Conservation (phyloP, 495 filamentous ascomycete species). For the Penicillium psychrofluorescens region DNA sequence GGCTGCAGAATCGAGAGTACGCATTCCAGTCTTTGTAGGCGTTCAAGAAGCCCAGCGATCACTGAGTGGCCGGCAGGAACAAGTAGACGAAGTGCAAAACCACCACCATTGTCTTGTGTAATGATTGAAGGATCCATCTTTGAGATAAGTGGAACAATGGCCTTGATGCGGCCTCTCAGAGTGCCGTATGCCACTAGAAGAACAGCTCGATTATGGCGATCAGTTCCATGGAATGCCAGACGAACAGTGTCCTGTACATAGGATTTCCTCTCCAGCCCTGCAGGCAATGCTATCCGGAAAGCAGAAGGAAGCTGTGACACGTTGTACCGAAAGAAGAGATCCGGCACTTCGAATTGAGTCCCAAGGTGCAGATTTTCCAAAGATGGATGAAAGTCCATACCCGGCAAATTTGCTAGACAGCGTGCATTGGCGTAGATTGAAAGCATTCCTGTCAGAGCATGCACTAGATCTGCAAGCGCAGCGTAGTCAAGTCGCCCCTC, state of each 20-base stretch:
- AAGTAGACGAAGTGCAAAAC: slow-evolving; percentile 36
- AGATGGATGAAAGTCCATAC: slow-evolving; percentile 24
- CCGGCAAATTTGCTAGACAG: slow-evolving; percentile 27
- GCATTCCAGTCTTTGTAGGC: slow-evolving; percentile 34
- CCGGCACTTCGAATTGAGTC: slow-evolving; percentile 24
- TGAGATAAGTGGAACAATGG: slow-evolving; percentile 18
- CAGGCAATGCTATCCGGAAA: slow-evolving; percentile 24
- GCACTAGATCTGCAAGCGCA: slow-evolving; percentile 28
- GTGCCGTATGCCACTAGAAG: slow-evolving; percentile 36
- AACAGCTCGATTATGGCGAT: slow-evolving; percentile 21
- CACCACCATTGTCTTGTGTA: slow-evolving; percentile 24
- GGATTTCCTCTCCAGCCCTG: slow-evolving; percentile 17
- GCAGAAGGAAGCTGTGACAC: slow-evolving; percentile 20
- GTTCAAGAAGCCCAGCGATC: slow-evolving; percentile 29
- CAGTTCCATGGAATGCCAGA: slow-evolving; percentile 36
- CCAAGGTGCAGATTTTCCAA: slow-evolving; percentile 27
- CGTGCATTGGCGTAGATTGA: slow-evolving; percentile 36
- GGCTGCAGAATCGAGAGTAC: slow-evolving; percentile 32
- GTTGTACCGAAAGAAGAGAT: slow-evolving; percentile 30
- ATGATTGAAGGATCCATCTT: slow-evolving; percentile 25
- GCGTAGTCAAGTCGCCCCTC: slow-evolving; percentile 16
- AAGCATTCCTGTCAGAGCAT: slow-evolving; percentile 33
- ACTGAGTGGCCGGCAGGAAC: slow-evolving; percentile 29
- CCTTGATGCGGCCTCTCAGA: slow-evolving; percentile 17
- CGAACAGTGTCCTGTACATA: slow-evolving; percentile 30